phyloP scores from a whole-genome alignment of 768 basidiomycete genomes.

The Neoboletus subvelutipes region DNA sequence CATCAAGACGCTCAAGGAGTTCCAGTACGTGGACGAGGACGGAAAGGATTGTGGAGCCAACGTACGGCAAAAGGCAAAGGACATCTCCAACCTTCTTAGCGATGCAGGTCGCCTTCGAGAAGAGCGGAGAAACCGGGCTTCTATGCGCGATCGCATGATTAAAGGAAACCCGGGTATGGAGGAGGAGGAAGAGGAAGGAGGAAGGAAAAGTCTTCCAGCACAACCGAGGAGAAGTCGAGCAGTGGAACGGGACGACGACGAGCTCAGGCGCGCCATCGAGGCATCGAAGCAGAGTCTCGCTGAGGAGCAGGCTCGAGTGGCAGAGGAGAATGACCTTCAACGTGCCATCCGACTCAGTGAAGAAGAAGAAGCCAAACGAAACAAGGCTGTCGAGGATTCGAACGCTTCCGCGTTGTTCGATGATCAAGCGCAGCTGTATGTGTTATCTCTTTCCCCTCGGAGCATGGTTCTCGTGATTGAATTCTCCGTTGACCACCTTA shows the following conservation, averaged over 20 bases:
- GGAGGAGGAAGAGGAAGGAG: conserved; percentile 24
- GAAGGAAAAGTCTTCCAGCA: conserved; percentile 1
- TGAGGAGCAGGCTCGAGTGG: conserved; percentile 59
- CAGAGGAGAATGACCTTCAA: conserved; percentile 82
- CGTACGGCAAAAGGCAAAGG: conserved; percentile 95
- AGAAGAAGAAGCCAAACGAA: conserved; percentile 84
- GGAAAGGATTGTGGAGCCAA: conserved; percentile 99
- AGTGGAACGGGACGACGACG: conserved; percentile 70
- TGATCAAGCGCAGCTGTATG: conserved; percentile 77
- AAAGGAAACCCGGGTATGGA: conserved; percentile 48
- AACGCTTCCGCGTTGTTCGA: conserved; percentile 82
- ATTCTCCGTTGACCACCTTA: conserved; percentile 12
- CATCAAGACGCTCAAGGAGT: conserved; percentile 98
- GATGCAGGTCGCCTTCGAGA: conserved; percentile 84
- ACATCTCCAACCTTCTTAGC: conserved; percentile 90
- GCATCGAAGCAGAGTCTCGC: conserved; percentile 77
- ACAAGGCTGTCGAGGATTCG: conserved; percentile 66
- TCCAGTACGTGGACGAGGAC: conserved; percentile 93
- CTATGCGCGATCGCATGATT: conserved; percentile 95
- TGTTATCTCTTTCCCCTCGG: conserved; percentile 15
- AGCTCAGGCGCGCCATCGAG: conserved; percentile 83
- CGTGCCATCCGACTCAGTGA: conserved; percentile 83
- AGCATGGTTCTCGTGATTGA: conserved; percentile 3
- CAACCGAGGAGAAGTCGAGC: conserved; percentile 20
- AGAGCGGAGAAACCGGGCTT: conserved; percentile 79